phyloP scores from a whole-genome alignment of 768 basidiomycete genomes.

The Mycena floridula region DNA sequence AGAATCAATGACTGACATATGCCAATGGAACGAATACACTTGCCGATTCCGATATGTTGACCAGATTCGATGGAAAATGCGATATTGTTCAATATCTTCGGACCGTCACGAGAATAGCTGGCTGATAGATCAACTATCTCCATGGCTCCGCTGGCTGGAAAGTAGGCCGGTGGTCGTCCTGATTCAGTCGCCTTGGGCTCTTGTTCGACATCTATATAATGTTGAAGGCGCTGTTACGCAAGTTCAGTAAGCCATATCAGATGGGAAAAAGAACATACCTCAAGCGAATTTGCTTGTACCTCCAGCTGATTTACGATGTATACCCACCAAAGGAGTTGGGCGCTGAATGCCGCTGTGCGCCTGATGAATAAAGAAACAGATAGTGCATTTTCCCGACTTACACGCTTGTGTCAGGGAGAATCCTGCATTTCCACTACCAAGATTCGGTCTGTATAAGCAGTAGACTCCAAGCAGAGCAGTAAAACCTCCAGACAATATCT shows the following conservation, averaged over 20 bases:
- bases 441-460: conserved; percentile 21
- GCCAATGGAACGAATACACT: background rate
- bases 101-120: conserved; percentile 32
- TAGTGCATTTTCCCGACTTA: conserved; percentile 5
- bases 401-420: conserved; percentile 34
- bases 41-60: conserved; percentile 39
- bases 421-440: conserved; percentile 24
- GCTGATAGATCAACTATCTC: conserved; percentile 38
- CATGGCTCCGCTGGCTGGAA: conserved; percentile 43
- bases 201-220: conserved; percentile 40
- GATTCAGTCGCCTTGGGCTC: conserved; percentile 28
- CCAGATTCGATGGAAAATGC: conserved; percentile 38
- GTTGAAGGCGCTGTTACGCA: conserved; percentile 31
- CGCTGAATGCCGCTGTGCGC: conserved; percentile 11
- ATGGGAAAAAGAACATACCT: background rate
- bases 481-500: conserved; percentile 39
- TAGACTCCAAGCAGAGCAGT: conserved; percentile 33
- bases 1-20: background rate
- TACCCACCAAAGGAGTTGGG: conserved; percentile 14
- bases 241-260: background rate
- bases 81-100: conserved; percentile 36
- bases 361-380: background rate
- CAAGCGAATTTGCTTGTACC: conserved; percentile 13
- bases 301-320: conserved; percentile 18
- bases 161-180: conserved; percentile 43